These are phyloP conservation scores for Dillenia turbinata DNA, from an alignment of 164 flowering plant species.

Conservation along the genomic window DNA sequence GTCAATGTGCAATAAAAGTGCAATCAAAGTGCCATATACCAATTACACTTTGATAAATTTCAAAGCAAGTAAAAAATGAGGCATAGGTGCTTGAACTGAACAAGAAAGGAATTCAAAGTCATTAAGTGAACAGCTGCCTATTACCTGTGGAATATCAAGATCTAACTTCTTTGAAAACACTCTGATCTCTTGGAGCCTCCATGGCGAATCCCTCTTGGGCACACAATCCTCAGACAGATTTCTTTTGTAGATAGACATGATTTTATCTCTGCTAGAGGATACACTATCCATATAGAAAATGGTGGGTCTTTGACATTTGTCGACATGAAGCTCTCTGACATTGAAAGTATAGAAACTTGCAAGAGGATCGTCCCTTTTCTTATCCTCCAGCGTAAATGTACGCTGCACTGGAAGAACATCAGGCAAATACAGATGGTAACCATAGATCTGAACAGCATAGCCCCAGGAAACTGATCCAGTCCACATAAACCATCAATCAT, in stretches of 20 bases:
- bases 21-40: background rate
- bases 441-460: conserved; percentile 46
- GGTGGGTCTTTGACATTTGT: conserved; percentile 40
- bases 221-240: conserved; percentile 26
- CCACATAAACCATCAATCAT: conserved; percentile 52
- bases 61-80: no score
- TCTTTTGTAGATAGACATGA: conserved; percentile 30
- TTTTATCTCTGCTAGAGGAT: conserved; percentile 5
- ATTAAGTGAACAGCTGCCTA: background rate
- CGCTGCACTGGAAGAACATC: conserved; percentile 32
- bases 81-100: no score
- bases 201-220: conserved; percentile 28
- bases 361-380: conserved; percentile 8
- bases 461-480: conserved; percentile 65
- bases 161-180: conserved; percentile 41
- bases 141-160: conserved; percentile 39
- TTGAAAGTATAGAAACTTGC: conserved; percentile 19
- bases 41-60: no score
- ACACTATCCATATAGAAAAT: conserved; percentile 38
- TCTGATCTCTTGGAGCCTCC: conserved; percentile 32
- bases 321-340: conserved; percentile 20
- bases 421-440: conserved; percentile 24
- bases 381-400: conserved; percentile 40
- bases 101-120: background rate
- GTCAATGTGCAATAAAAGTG: background rate